phyloP scores from a whole-genome alignment of 2,329 filamentous ascomycete species.

The Clonostachys chloroleuca region DNA sequence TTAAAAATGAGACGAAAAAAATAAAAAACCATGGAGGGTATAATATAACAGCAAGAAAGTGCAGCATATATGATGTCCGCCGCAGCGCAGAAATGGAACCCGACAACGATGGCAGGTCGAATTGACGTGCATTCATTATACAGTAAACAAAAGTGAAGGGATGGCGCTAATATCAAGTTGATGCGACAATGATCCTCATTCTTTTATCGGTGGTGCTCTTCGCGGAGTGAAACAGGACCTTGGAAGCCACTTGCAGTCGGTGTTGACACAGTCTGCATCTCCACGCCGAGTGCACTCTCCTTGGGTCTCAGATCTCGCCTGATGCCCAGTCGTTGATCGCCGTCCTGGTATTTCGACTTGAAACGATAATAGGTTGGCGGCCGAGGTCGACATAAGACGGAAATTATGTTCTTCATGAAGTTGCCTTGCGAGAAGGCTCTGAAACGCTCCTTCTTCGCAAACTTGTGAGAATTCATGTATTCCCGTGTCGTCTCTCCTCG shows the following conservation, averaged over 20 bases:
- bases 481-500: conserved; percentile 93
- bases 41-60: too few species aligned
- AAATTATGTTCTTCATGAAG: conserved; percentile 72
- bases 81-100: too few species aligned
- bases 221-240: conserved; percentile 39
- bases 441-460: conserved; percentile 86
- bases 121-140: too few species aligned
- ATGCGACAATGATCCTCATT: too few species aligned
- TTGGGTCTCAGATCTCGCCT: conserved; percentile 26
- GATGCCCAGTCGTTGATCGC: conserved; percentile 78
- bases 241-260: conserved; percentile 37
- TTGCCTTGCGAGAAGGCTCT: conserved; percentile 81
- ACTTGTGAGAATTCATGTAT: conserved; percentile 95
- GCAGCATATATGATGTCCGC: too few species aligned
- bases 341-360: conserved; percentile 70
- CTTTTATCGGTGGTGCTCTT: too few species aligned
- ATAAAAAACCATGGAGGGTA: too few species aligned
- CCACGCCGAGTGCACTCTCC: conserved; percentile 55
- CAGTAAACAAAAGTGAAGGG: too few species aligned
- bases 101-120: too few species aligned
- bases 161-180: too few species aligned
- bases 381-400: conserved; percentile 77
- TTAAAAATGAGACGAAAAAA: too few species aligned
- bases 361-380: conserved; percentile 87
- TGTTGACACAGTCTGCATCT: conserved; percentile 63